phyloP scores from a whole-genome alignment of 176 grass and related monocot species.

The Eleusine indica region DNA sequence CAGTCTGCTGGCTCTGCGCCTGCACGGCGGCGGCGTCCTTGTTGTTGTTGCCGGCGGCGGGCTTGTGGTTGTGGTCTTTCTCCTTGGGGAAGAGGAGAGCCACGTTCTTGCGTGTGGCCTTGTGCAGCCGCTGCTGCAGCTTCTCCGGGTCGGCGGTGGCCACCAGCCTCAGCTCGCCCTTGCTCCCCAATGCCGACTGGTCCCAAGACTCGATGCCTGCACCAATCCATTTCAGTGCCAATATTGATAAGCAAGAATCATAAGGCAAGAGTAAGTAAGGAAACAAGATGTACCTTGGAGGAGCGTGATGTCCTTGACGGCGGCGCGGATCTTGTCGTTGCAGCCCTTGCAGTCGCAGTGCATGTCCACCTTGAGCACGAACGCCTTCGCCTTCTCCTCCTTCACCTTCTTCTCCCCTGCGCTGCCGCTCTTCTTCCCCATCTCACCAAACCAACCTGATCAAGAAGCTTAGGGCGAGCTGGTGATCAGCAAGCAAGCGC shows the following conservation, averaged over 20 bases:
- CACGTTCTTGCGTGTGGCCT: conserved; percentile 42
- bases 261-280: too few relatives aligned
- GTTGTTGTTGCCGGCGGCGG: background rate
- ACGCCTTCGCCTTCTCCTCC: background rate
- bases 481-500: too few relatives aligned
- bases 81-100: conserved; percentile 18
- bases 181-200: conserved; percentile 1
- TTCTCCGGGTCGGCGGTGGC: conserved; percentile 34
- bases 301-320: conserved; percentile 9
- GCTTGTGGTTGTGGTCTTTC: background rate
- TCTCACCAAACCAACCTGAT: too few relatives aligned
- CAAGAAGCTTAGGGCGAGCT: too few relatives aligned
- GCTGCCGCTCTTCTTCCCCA: too few relatives aligned
- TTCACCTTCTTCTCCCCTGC: background rate
- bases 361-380: conserved; percentile 46
- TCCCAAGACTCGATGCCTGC: conserved; percentile 34
- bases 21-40: background rate
- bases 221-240: too few relatives aligned
- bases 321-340: conserved; percentile 31
- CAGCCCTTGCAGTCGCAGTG: conserved; percentile 54
- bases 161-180: conserved; percentile 26
- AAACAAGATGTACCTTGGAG: background rate
- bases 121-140: conserved; percentile 38
- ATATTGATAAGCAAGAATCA: too few relatives aligned
- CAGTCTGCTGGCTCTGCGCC: background rate